A percentile compares a stretch with the other conserved stretches of the same genome.
Conservation (phyloP, 2,329 filamentous ascomycete genomes). For the Stagonosporopsis rhizophila region DNA sequence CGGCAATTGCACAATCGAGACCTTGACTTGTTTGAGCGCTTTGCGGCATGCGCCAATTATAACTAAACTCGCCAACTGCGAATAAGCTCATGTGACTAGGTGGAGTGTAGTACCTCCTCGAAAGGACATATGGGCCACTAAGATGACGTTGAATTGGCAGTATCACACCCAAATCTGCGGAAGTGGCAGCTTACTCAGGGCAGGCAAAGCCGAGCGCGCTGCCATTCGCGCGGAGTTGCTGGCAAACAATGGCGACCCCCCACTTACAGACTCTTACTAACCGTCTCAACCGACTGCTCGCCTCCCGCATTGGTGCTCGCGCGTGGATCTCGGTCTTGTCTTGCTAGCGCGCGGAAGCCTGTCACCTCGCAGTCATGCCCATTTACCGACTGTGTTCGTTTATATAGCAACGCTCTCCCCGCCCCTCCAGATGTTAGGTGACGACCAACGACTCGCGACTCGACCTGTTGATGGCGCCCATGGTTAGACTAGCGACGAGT, state of each 20-base stretch:
- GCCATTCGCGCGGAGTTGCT: background rate
- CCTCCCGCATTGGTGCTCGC: conserved; percentile 1
- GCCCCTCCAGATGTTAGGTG: conserved; percentile 37
- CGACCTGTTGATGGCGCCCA: conserved; percentile 39
- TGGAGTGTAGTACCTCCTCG: background rate
- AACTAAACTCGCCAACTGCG: background rate
- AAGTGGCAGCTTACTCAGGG: background rate
- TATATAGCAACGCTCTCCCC: conserved; percentile 34
- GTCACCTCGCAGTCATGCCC: conserved; percentile 26
- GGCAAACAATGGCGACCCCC: background rate
- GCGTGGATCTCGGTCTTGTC: background rate
- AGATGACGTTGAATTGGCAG: background rate
- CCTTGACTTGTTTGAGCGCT: background rate
- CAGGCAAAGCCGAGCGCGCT: background rate
- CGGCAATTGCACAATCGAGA: too few species aligned
- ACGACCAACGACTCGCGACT: conserved; percentile 20
- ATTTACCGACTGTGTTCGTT: conserved; percentile 7
- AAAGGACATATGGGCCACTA: background rate
- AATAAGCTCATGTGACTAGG: background rate
- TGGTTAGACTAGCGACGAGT: conserved; percentile 37
- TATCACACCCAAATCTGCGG: background rate
- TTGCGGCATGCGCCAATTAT: too few species aligned
- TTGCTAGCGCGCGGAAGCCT: conserved; percentile 12
- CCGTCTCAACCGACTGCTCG: background rate
- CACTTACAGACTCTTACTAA: conserved; percentile 13